Percentiles rank a stretch among this genome's conserved stretches.
phyloP scores from a whole-genome alignment of 73 alveolate species.

The Stentor coeruleus region DNA sequence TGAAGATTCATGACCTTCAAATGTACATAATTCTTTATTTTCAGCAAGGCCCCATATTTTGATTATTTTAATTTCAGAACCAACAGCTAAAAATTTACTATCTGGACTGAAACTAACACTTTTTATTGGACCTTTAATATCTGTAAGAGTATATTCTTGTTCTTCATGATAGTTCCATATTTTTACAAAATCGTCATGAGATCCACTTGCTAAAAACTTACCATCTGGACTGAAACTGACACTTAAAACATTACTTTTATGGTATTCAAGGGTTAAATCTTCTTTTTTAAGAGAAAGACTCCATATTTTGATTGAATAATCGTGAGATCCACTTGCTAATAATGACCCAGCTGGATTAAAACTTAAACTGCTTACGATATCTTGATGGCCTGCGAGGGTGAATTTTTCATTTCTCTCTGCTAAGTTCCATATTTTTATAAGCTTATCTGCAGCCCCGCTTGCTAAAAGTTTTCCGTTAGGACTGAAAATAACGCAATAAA shows the following conservation, averaged over 20 bases:
- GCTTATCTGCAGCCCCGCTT: constrained; percentile 90
- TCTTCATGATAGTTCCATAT: no score
- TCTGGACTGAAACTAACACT: no score
- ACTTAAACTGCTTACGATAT: no score
- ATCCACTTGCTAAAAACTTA: constrained; percentile 77
- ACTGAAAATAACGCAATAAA: constrained; percentile 83
- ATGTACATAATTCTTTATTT: constrained; percentile 92
- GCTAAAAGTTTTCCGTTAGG: constrained; percentile 94
- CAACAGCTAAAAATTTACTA: no score
- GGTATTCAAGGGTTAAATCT: no score
- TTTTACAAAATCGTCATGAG: constrained; percentile 90
- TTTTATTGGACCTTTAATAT: no score
- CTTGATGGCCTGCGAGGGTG: constrained; percentile 59
- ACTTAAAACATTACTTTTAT: constrained; percentile 77
- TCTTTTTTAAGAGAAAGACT: no score
- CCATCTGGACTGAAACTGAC: constrained; percentile 96
- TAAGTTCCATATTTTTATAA: constrained; percentile 93
- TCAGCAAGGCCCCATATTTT: constrained; percentile 95
- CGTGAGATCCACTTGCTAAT: no score
- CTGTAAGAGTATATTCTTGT: no score
- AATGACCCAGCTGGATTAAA: no score
- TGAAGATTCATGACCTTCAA: constrained; percentile 96
- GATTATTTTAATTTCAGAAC: no score
- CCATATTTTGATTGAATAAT: no score
- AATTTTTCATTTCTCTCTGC: constrained; percentile 85